Base-by-base conservation (phyloP, 768 basidiomycete species). In the Boletus patriciae region DNA sequence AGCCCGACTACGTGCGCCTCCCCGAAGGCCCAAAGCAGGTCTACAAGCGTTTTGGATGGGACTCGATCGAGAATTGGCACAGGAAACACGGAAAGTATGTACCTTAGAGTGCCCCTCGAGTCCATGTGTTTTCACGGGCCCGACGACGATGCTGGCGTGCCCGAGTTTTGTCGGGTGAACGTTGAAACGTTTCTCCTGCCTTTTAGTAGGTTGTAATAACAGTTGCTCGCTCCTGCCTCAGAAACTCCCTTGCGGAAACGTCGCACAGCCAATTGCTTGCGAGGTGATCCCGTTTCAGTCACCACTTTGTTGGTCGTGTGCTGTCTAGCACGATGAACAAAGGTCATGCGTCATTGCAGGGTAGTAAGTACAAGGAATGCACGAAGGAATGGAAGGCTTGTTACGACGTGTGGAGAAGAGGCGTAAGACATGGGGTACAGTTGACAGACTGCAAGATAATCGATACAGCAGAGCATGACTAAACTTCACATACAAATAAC, bases 31-130 rank as follows among this genome's bases (percentile, higher is more conserved):
- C 71, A 1, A 85, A 83, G 63, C 65, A 77, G n/a, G 58, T 73
- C 1, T 81, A 83, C 60, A 56, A 78, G 11, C 61, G 64, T 10
- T 86, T 80, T 46, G 77, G 78, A 0, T 63, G 68, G 0, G 58
- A 77, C 15, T 80, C 83, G 3, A 61, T 87, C 44, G 84, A 86
- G 66, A 67, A 61, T 3, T 87, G 85, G 86, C 86, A 87, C 65
- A 82, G 78, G 73, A 76, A 78, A 55, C 70, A 84, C 43, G 66
- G 69, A 0, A 68, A 80, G 37, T 83, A 74, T 58, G 65, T 76
- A 12, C 57, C 61, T 12, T 64, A 36, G 40, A 15, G 7, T 40
- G 6, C 15, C 31, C 29, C 4, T 3, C 11, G 31, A 31, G 31
- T 31, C 31, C 31, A 31, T 31, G 31, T 31, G 11, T 31, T 31